Evolutionary conservation across 257 asterid species (phyloP), one percentile per base, ranked within the genome.

Genomic region (Coffea canephora): DNA sequence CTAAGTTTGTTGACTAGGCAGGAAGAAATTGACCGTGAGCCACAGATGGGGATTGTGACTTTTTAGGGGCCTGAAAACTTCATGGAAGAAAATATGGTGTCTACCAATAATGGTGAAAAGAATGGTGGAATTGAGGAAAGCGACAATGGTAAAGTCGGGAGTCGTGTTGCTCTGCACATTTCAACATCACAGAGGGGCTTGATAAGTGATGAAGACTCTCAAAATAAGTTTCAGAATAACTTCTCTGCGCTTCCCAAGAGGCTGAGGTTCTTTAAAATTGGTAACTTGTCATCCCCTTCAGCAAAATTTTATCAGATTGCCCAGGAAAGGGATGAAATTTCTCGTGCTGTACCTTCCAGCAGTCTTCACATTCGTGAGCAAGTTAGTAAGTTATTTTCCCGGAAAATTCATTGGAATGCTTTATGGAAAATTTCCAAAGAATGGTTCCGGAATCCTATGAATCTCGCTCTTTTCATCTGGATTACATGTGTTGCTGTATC

Each of bases 331-430:
- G 98, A 91, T 55, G 93, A 85, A 43, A 78, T 87, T 73, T 94
- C 98, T 23, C 97, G 98, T n/a, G 27, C 86, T 16, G 93, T 94
- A 43, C 93, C 94, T 48, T 92, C 97, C 6, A 85, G 89, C 83
- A 92, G 96, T 77, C 92, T 90, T 67, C 97, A 86, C 74, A 79
- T 93, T 46, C 98, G 95, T n/a, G 95, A 94, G 76, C 92, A 93
- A 34, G 78, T 92, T n/a, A 69, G 73, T 23, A 86, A 88, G 74
- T 77, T 94, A 2, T 87, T 94, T 61, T 89, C 93, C 15, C 64
- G 75, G 75, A 91, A 86, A 88, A 83, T 92, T n/a, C 91, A 92
- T 81, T 89, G 91, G 91, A 39, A 79, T 62, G 85, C 85, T 70
- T 87, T 94, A 39, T 64, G 89, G 78, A 87, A 78, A 52, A 78